Percentiles rank a stretch among this genome's conserved stretches.
Conservation (phyloP, 257 asterid species). For the Rubia yunnanensis region DNA sequence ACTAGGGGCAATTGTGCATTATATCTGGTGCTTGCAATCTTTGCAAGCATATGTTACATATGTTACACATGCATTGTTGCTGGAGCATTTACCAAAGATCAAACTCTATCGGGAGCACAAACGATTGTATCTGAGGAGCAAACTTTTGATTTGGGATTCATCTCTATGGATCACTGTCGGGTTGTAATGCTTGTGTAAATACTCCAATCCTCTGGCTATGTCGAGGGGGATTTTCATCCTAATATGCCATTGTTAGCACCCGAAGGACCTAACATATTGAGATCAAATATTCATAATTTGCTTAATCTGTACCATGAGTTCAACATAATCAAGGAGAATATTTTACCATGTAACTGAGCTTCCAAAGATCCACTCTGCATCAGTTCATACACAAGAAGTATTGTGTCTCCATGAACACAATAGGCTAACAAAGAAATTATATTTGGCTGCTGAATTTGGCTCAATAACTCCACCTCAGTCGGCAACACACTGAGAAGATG, state of each 20-base stretch:
- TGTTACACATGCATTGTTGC: constrained; percentile 14
- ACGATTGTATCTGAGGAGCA: constrained; percentile 23
- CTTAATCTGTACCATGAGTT: background rate
- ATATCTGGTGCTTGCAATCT: background rate
- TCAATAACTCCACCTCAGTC: no score
- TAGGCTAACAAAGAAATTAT: no score
- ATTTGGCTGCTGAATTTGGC: no score
- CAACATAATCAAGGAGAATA: background rate
- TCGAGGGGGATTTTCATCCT: constrained; percentile 69
- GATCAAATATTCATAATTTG: constrained; percentile 11
- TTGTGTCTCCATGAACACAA: no score
- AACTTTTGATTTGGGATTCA: constrained; percentile 36
- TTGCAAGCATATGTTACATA: constrained; percentile 9
- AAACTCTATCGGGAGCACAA: constrained; percentile 21
- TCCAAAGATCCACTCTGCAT: constrained; percentile 68
- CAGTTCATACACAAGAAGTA: constrained; percentile 59
- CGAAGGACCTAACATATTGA: constrained; percentile 37
- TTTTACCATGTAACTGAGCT: constrained; percentile 58
- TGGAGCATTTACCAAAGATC: constrained; percentile 18
- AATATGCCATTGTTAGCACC: constrained; percentile 56
- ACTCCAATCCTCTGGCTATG: constrained; percentile 69
- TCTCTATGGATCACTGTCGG: constrained; percentile 67
- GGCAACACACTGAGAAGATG: no score
- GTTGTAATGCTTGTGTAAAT: constrained; percentile 57
- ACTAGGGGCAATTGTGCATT: background rate